phyloP scores from a whole-genome alignment of 2,329 filamentous ascomycete genomes.

The Chrysosporium keratinophilum region DNA sequence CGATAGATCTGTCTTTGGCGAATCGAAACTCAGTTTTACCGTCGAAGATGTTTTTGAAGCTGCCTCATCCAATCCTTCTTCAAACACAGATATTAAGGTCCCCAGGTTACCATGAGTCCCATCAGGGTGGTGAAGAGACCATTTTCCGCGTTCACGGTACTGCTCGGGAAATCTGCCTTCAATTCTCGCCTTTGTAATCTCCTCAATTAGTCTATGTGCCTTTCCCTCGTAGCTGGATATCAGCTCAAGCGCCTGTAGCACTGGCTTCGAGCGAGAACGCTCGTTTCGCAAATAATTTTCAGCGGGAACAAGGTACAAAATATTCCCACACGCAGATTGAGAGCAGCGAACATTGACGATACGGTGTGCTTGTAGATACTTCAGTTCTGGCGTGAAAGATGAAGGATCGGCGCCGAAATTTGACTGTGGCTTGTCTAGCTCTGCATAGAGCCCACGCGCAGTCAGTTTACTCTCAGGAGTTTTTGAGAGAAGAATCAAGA shows the following conservation, averaged over 20 bases:
- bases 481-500: slow-evolving; percentile 66
- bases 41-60: slow-evolving; percentile 40
- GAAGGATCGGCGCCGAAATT: slow-evolving; percentile 32
- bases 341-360: slow-evolving; percentile 61
- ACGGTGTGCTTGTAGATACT: slow-evolving; percentile 62
- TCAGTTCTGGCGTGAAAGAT: slow-evolving; percentile 47
- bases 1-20: slow-evolving; percentile 22
- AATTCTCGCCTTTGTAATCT: slow-evolving; percentile 73
- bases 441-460: slow-evolving; percentile 67
- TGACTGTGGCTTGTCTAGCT: slow-evolving; percentile 61
- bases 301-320: slow-evolving; percentile 30
- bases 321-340: slow-evolving; percentile 32
- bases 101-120: slow-evolving; percentile 48
- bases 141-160: slow-evolving; percentile 71
- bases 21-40: slow-evolving; percentile 31
- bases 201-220: slow-evolving; percentile 67
- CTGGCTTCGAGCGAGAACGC: slow-evolving; percentile 14
- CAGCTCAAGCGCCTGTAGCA: slow-evolving; percentile 59
- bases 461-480: slow-evolving; percentile 51
- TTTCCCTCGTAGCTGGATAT: slow-evolving; percentile 68
- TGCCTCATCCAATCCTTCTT: slow-evolving; percentile 32
- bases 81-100: slow-evolving; percentile 40
- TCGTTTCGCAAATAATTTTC: slow-evolving; percentile 15
- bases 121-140: slow-evolving; percentile 64
- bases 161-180: slow-evolving; percentile 73